These are phyloP conservation scores for Rhipidocladum racemiflorum DNA, from an alignment of 176 grass and related monocot species.

Conservation along the genomic window DNA sequence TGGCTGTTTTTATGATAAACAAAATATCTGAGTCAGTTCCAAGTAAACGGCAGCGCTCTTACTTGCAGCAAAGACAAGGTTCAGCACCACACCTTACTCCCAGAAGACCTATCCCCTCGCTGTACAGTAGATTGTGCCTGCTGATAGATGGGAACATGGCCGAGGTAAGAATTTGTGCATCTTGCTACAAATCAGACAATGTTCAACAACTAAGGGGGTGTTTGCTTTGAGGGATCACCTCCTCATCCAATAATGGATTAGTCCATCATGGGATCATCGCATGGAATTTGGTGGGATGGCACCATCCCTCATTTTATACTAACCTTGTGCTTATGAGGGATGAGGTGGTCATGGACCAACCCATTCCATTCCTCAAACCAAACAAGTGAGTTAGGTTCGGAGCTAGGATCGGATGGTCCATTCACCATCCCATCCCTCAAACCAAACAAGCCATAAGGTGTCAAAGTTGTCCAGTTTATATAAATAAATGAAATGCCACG, in stretches of 20 bases:
- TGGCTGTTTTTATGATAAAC: slow-evolving; percentile 29
- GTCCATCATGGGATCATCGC: too few species aligned
- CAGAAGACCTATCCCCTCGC: slow-evolving; percentile 49
- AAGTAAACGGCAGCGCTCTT: slow-evolving; percentile 8
- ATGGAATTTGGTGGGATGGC: too few species aligned
- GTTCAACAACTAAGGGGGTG: not conserved
- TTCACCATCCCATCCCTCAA: too few species aligned
- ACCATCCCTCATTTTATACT: too few species aligned
- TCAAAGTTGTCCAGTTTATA: not conserved
- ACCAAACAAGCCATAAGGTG: not conserved
- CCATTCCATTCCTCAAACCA: too few species aligned
- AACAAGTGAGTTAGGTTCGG: too few species aligned
- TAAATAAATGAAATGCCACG: not conserved
- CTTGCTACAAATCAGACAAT: not conserved
- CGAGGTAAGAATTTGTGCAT: not conserved
- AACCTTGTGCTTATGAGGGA: too few species aligned
- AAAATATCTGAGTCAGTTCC: not conserved
- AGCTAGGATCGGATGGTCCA: too few species aligned
- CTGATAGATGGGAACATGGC: not conserved
- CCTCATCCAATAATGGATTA: too few species aligned
- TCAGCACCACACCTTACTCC: slow-evolving; percentile 44
- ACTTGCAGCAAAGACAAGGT: not conserved
- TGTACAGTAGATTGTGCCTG: slow-evolving; percentile 20
- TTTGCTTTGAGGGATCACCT: too few species aligned
- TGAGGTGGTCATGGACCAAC: too few species aligned